Evolutionary conservation across 2,329 filamentous ascomycete species (phyloP).

Genomic region (Xylaria sp.): DNA sequence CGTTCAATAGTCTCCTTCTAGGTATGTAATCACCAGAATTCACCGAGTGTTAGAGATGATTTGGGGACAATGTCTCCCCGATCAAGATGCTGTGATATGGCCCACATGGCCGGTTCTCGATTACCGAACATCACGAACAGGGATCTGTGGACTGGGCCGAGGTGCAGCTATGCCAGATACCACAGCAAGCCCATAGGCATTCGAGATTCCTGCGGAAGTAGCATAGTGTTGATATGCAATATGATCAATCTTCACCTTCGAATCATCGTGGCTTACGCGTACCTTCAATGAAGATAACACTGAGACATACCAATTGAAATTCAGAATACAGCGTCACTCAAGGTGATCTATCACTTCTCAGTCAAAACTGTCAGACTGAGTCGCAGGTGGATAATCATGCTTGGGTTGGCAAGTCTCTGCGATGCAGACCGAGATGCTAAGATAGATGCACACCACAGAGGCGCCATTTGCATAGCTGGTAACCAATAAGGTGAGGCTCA

Average conservation of each 20-base stretch:
- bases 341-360: background rate
- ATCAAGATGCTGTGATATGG: background rate
- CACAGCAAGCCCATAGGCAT: background rate
- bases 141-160: background rate
- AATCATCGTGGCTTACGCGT: too few relatives aligned
- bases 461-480: too few relatives aligned
- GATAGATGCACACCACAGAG: too few relatives aligned
- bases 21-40: background rate
- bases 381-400: background rate
- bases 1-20: background rate
- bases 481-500: too few relatives aligned
- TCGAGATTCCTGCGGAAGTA: too few relatives aligned
- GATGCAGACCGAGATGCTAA: background rate
- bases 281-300: background rate
- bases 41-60: background rate
- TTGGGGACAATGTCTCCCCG: background rate
- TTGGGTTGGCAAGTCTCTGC: background rate
- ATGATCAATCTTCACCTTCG: background rate
- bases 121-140: background rate
- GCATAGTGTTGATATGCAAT: background rate
- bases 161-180: background rate
- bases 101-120: slow-evolving; percentile 2
- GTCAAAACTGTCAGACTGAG: background rate
- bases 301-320: background rate
- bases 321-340: background rate